Evolutionary conservation across 495 filamentous ascomycete genomes (phyloP), one percentile per base, ranked within the genome.

Genomic region (Penicillium mononematosum): DNA sequence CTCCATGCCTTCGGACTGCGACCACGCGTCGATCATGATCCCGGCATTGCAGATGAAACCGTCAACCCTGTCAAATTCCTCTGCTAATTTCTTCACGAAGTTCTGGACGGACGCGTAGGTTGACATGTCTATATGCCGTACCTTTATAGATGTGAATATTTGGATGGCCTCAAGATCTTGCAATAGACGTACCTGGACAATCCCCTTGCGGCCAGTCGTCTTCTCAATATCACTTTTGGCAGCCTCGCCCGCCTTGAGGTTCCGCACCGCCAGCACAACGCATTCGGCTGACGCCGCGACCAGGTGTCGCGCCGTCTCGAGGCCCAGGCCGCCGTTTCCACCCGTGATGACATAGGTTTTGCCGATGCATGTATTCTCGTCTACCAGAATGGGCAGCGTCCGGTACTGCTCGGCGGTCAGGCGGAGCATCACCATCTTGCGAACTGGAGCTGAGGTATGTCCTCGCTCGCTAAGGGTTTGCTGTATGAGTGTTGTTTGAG

Each of bases 211-310:
- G 20, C 51, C 57, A 12, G 64, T 60, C 0, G 56, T 41, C 36
- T 50, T 43, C 42, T 63, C 63, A 27, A 73, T 64, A 11, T 60
- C 50, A 2, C 41, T 29, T 46, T 63, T 66, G 1, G 75, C 81
- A 0, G 47, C 63, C 20, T 78, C 59, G 4, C 82, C 83, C 29
- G 72, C 76, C 9, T 58, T 48, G 3, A 67, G 22, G 27, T 68
- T 76, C 16, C 83, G 80, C 2, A 81, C 79, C 5, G 75, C 81
- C 1, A 84, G 60, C 49, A 84, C 72, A 5, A 85, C 68, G 34
- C 61, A 67, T 3, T 68, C 68, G 9, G 82, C 70, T 1, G 19
- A 44, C 25, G 38, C 36, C 17, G 44, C 19, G 16, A 60, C 56
- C 17, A 69, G 36, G 27, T 65, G 64, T 10, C 55, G 48, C 4